These are phyloP conservation scores for Tetraselmis striata DNA, from an alignment of 139 green algal species.

Conservation along the genomic window DNA sequence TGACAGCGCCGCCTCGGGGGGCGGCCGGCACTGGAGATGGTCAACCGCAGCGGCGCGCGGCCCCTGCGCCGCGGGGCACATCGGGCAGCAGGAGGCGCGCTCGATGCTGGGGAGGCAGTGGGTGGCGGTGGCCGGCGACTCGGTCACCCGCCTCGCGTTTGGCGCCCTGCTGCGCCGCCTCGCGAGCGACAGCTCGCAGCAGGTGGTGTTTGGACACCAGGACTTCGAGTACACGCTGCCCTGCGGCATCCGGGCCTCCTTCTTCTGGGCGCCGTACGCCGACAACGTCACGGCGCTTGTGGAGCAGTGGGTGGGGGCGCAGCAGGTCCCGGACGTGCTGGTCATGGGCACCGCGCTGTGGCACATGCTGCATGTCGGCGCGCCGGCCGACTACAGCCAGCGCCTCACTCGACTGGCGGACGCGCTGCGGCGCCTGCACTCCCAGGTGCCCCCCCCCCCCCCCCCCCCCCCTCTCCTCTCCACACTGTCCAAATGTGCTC, in stretches of 20 bases:
- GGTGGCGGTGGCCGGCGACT: constrained; percentile 25
- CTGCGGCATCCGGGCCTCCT: constrained; percentile 13
- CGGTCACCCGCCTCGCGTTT: constrained; percentile 23
- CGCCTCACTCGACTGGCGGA: neutral
- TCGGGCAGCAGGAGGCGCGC: neutral
- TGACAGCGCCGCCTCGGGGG: too few species aligned
- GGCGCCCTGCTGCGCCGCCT: constrained; percentile 20
- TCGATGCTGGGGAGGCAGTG: constrained; percentile 7
- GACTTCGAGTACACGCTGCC: constrained; percentile 27
- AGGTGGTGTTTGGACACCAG: constrained; percentile 21
- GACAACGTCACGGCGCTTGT: constrained; percentile 16
- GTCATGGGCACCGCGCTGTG: constrained; percentile 21
- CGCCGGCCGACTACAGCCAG: constrained; percentile 6
- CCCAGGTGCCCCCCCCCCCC: neutral
- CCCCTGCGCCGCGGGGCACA: constrained; percentile 5
- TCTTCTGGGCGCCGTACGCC: constrained; percentile 21
- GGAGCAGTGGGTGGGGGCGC: neutral
- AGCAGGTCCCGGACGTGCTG: constrained; percentile 5
- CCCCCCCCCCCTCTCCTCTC: neutral
- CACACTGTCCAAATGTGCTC: too few species aligned
- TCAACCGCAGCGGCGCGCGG: neutral
- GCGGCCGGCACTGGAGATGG: constrained; percentile 16
- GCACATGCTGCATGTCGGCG: constrained; percentile 26
- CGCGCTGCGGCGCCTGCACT: neutral
- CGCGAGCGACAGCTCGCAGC: constrained; percentile 2